These are phyloP conservation scores for Aspergillus niger DNA, from an alignment of 2,329 filamentous ascomycete genomes.

Conservation along the genomic window DNA sequence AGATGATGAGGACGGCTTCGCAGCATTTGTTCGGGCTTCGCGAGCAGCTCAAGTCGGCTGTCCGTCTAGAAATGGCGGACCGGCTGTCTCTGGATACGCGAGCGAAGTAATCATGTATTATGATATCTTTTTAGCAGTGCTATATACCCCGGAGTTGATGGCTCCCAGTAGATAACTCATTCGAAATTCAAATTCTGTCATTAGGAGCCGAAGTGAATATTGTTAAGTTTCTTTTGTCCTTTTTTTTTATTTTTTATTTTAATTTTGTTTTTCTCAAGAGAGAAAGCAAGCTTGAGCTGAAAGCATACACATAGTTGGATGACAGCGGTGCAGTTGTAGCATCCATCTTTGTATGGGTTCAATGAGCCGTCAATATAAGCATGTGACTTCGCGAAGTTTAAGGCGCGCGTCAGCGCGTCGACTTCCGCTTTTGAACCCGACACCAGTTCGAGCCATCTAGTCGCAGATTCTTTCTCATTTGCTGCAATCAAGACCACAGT, in stretches of 20 bases:
- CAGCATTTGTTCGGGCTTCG: conserved; percentile 58
- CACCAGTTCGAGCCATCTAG: conserved; percentile 4
- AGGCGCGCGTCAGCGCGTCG: conserved; percentile 31
- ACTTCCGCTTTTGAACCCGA: conserved; percentile 5
- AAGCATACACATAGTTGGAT: conserved; percentile 1
- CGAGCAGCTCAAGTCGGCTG: conserved; percentile 56
- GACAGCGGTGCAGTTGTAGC: conserved; percentile 5
- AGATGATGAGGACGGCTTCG: conserved; percentile 56
- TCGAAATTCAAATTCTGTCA: neutral
- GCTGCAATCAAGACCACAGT: neutral
- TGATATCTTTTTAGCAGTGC: conserved; percentile 18
- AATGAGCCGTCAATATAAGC: conserved; percentile 17
- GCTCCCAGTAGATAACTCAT: conserved; percentile 15
- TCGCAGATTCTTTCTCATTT: conserved; percentile 12
- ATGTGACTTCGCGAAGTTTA: conserved; percentile 44
- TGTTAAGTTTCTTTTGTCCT: no score
- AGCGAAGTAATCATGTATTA: conserved; percentile 49
- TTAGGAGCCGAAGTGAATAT: neutral
- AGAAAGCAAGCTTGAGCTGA: neutral
- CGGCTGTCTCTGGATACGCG: conserved; percentile 62
- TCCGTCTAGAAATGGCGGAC: conserved; percentile 60
- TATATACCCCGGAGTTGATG: conserved; percentile 23
- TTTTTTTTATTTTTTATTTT: no score
- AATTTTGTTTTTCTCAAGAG: no score
- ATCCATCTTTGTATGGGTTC: neutral